Conservation (phyloP, 306 rosid species). For the Citrullus colocynthis region DNA sequence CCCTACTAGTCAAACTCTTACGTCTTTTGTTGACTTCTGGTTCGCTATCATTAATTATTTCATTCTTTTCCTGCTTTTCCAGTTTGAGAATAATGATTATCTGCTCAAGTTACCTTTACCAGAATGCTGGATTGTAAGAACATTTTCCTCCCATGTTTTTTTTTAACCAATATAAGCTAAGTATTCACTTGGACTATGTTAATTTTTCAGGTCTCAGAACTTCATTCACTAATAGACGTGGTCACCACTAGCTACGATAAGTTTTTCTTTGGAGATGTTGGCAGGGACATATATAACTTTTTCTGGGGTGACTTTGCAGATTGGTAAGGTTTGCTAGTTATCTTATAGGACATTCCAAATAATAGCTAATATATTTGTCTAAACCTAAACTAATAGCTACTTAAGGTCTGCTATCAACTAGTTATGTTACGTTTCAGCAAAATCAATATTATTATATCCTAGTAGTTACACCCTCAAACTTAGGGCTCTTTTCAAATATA, state of each 20-base stretch:
- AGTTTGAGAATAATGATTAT: constrained; percentile 61
- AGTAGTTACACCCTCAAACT: neutral
- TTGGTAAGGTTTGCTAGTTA: constrained; percentile 39
- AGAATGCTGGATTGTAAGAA: constrained; percentile 93
- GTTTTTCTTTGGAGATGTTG: constrained; percentile 86
- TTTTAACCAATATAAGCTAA: constrained; percentile 8
- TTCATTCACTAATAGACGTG: constrained; percentile 65
- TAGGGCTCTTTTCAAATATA: too few species aligned
- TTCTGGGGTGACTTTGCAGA: constrained; percentile 98
- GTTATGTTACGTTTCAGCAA: neutral
- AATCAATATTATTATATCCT: neutral
- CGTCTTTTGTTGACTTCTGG: neutral
- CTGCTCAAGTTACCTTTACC: constrained; percentile 60
- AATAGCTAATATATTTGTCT: neutral
- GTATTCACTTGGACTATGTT: constrained; percentile 1
- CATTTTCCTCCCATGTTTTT: neutral
- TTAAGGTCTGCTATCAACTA: neutral
- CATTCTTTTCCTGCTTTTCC: neutral
- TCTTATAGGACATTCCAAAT: neutral
- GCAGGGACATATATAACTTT: constrained; percentile 78
- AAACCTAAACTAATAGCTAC: neutral
- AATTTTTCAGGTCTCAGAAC: constrained; percentile 68
- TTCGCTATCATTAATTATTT: neutral
- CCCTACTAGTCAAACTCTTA: neutral
- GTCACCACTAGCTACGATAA: constrained; percentile 76